These are phyloP conservation scores for Alternaria viburni DNA, from an alignment of 2,329 filamentous ascomycete species.

Conservation along the genomic window DNA sequence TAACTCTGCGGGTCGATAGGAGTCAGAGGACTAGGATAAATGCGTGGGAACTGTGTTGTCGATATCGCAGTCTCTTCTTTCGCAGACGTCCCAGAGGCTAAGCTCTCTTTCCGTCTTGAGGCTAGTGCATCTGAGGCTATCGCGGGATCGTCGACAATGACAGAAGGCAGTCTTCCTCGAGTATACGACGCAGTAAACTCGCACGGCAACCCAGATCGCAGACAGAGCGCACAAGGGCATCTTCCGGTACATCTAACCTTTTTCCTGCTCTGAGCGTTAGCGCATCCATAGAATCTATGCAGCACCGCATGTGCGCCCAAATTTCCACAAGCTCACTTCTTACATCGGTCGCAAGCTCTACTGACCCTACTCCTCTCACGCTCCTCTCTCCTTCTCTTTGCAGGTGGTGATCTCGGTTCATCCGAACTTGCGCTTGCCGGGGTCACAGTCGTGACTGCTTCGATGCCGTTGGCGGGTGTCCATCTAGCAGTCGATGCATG, in stretches of 20 bases:
- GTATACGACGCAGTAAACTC: conserved; percentile 60
- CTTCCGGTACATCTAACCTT: conserved; percentile 47
- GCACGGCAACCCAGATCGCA: conserved; percentile 48
- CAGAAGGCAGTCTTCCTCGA: conserved; percentile 53
- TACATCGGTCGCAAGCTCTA: conserved; percentile 57
- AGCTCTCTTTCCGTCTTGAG: conserved; percentile 19
- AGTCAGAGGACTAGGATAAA: conserved; percentile 19
- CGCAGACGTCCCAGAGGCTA: conserved; percentile 14
- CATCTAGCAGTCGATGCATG: conserved; percentile 14
- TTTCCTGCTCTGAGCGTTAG: conserved; percentile 35
- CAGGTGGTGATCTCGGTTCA: conserved; percentile 30
- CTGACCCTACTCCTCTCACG: conserved; percentile 53
- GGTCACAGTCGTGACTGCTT: conserved; percentile 10
- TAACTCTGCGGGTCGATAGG: conserved; percentile 24
- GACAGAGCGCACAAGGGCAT: conserved; percentile 45
- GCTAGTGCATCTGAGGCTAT: conserved; percentile 25
- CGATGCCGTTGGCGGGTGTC: conserved; percentile 23
- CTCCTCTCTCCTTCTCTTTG: conserved; percentile 44
- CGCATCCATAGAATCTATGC: not conserved
- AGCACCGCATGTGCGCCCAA: conserved; percentile 7
- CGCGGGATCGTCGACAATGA: conserved; percentile 45
- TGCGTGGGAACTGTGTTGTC: conserved; percentile 27
- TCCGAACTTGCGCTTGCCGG: conserved; percentile 23
- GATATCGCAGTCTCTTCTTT: conserved; percentile 18
- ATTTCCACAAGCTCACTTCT: conserved; percentile 47